phyloP scores from a whole-genome alignment of 495 filamentous ascomycete species.

The Xylaria scruposa region DNA sequence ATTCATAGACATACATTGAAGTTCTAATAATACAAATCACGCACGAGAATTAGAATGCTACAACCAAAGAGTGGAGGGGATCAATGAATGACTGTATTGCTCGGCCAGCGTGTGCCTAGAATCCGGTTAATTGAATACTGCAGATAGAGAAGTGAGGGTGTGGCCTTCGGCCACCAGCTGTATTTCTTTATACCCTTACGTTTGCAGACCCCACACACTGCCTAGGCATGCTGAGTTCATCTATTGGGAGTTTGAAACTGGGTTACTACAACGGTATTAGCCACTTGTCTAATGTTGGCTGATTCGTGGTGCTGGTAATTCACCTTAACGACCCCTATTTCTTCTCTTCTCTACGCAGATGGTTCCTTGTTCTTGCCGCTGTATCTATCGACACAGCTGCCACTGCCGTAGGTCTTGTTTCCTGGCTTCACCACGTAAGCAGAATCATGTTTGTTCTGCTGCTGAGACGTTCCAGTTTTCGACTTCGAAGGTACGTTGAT shows the following conservation, averaged over 20 bases:
- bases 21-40: background rate
- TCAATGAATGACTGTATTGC: no score
- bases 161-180: no score
- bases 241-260: background rate
- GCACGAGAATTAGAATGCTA: no score
- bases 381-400: background rate
- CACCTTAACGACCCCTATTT: background rate
- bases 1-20: constrained; percentile 13
- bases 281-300: background rate
- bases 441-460: background rate
- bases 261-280: background rate
- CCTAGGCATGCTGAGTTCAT: background rate
- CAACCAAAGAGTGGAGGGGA: no score
- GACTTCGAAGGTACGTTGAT: background rate
- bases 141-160: no score
- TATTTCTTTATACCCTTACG: no score
- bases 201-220: no score
- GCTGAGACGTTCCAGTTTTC: background rate
- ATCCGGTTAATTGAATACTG: no score
- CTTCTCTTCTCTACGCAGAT: background rate
- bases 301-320: background rate
- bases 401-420: background rate
- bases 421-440: background rate
- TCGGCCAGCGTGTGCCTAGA: no score
- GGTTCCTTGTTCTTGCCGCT: background rate